Conservation (phyloP, 2,329 filamentous ascomycete species). For the Chaetomiaceae sp. region DNA sequence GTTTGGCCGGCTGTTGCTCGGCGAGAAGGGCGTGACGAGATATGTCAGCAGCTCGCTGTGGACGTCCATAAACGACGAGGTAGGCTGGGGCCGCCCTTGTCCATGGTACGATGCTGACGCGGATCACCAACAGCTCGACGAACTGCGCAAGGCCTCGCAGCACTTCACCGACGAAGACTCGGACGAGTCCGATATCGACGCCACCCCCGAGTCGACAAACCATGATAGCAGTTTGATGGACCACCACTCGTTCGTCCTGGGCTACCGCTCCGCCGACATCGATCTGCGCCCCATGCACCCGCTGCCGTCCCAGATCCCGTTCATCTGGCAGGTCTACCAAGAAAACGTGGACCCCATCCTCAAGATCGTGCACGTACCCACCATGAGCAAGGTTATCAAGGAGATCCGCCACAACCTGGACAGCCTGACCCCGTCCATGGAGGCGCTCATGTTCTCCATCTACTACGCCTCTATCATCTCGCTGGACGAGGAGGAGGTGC, state of each 20-base stretch:
- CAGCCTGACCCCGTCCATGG: slow-evolving; percentile 48
- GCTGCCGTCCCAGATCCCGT: slow-evolving; percentile 55
- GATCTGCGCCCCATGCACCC: slow-evolving; percentile 61
- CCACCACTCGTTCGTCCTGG: slow-evolving; percentile 67
- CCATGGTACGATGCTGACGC: not conserved
- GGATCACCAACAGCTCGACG: slow-evolving; percentile 33
- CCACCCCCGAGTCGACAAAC: slow-evolving; percentile 41
- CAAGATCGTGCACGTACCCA: slow-evolving; percentile 66
- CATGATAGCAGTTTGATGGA: slow-evolving; percentile 35
- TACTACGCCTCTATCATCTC: slow-evolving; percentile 54
- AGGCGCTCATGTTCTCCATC: slow-evolving; percentile 59
- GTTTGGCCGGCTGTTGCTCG: slow-evolving; percentile 64
- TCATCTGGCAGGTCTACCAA: slow-evolving; percentile 64
- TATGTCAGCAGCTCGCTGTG: slow-evolving; percentile 75
- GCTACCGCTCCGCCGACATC: slow-evolving; percentile 64
- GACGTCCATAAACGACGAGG: slow-evolving; percentile 70
- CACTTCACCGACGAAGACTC: slow-evolving; percentile 47
- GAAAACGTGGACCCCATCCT: slow-evolving; percentile 69
- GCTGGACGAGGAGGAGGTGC: slow-evolving; percentile 54
- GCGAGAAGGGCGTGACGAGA: slow-evolving; percentile 60
- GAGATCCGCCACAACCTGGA: slow-evolving; percentile 54
- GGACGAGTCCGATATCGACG: slow-evolving; percentile 56
- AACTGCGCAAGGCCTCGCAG: slow-evolving; percentile 45
- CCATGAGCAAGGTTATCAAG: slow-evolving; percentile 55
- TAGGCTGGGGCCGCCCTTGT: slow-evolving; percentile 31